Conservation (phyloP, 2,329 filamentous ascomycete species). For the Claviceps citrina region DNA sequence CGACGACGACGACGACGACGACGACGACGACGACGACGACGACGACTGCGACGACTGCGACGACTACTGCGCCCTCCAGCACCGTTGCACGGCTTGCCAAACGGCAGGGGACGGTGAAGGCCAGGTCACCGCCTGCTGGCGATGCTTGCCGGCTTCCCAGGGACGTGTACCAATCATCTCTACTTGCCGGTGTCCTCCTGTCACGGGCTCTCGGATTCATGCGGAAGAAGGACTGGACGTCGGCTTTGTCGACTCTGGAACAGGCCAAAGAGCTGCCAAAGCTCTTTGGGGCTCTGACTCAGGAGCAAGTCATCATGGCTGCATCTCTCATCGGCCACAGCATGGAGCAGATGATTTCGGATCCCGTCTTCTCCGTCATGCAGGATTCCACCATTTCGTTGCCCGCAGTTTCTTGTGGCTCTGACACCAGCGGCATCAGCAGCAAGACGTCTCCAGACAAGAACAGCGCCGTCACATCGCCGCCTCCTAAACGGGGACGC, state of each 20-base stretch:
- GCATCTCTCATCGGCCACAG: constrained; percentile 54
- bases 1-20: constrained; percentile 11
- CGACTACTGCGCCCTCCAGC: constrained; percentile 7
- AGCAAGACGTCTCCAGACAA: constrained; percentile 23
- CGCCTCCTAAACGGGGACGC: constrained; percentile 18
- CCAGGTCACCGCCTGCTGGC: constrained; percentile 8
- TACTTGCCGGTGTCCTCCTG: constrained; percentile 21
- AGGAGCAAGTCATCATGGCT: constrained; percentile 48
- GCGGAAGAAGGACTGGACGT: constrained; percentile 37
- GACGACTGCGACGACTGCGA: constrained; percentile 11
- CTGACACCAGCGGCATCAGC: no score
- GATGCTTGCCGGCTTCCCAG: constrained; percentile 12
- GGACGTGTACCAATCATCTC: constrained; percentile 22
- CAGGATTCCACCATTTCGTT: constrained; percentile 87
- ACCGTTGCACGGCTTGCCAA: constrained; percentile 9
- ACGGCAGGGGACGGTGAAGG: constrained; percentile 7
- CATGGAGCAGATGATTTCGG: constrained; percentile 55
- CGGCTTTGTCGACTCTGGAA: constrained; percentile 40
- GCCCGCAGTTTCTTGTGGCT: constrained; percentile 44
- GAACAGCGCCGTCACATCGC: constrained; percentile 21
- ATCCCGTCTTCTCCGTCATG: constrained; percentile 76
- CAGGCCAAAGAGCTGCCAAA: constrained; percentile 30
- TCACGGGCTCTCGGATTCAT: constrained; percentile 30
- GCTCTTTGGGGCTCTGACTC: constrained; percentile 22
- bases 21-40: constrained; percentile 4